Base-by-base conservation (phyloP, 1,284 basidiomycete genomes). In the Cryptococcus sp. region DNA sequence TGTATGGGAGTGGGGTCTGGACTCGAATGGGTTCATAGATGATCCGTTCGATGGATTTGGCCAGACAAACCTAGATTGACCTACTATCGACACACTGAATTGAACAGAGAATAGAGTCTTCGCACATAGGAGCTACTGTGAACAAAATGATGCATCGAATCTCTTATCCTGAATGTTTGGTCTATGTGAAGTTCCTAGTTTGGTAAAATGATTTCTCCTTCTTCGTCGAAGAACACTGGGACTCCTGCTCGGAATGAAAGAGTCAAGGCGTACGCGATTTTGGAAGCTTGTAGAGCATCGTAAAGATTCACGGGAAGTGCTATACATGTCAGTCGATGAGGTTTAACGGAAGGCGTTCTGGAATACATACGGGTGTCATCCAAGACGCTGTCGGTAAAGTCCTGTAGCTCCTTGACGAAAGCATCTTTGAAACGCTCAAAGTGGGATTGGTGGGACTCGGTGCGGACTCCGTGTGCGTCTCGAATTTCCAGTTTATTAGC, bases 401-500 rank as follows among this genome's bases (percentile, higher is more conserved):
- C 54, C 16, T 56, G 55, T 37, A 62, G 50, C 49, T 70, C 68
- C 42, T 42, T 53, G 23, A 65, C 62, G 41, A 70, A 70, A 4
- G 68, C 65, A 39, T 66, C 61, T 25, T 50, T 40, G 61, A 55
- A 55, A 18, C 54, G 42, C 21, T 55, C 54, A 22, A 50, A 66
- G 66, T 49, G 50, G 4, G 50, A 52, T n/a, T 46, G 53, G 23
- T 50, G 52, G 13, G 60, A 57, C 31, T 57, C 51, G 1, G 53
- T 52, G 2, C 68, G 56, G 14, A 66, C 65, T 31, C 69, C 69
- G 49, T 67, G 54, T 7, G 14, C 24, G 50, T 69, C 67, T 7
- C 55, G 41, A 32, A 67, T 59, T 28, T 63, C 60, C 34, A 66
- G 48, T 25, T 60, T 39, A 50, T 64, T 66, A n/a, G 55, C 7